Evolutionary conservation across 257 asterid genomes (phyloP), one percentile per base, ranked within the genome.

Genomic region (Solanum piurae): DNA sequence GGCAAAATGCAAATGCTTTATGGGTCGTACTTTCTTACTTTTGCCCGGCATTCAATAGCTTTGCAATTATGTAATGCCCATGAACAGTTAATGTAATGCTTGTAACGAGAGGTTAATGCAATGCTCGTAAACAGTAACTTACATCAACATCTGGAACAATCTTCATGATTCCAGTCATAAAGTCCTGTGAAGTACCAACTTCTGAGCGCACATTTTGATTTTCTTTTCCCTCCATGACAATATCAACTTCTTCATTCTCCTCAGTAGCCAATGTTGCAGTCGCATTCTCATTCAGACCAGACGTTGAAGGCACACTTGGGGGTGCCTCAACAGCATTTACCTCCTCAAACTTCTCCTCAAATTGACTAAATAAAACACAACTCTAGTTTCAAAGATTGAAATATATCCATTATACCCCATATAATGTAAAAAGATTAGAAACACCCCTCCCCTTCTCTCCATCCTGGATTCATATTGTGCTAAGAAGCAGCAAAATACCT

Each of bases 121-220:
- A 37, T 80, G 60, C 62, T 64, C 33, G 73, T 38, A 72, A 87
- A 52, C 68, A 86, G 68, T 25, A 89, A 91, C 99, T 97, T 92
- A 97, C 99, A 89, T 95, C 95, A 80, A 95, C 98, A 75, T 95
- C 96, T 6, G 99, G 98, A 75, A 93, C 96, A 66, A 97, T 95
- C 88, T 95, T 95, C 95, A 95, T 91, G 85, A 97, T 95, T 89
- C 98, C 98, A 77, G 91, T 91, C 88, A 91, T 92, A 79, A 93
- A 92, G 87, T 97, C 98, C 88, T 92, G 96, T 21, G 98, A 95
- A 77, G 95, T 88, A 82, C 94, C 93, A 2, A 94, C 82, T 13
- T 94, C 98, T 37, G 94, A 80, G 88, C 91, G 89, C 88, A 88
- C 88, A 88, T 90, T 91, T 86, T 93, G 89, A 90, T 93, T 87